Percentiles rank a stretch among this genome's conserved stretches.
These are phyloP conservation scores for Saturnispora halmiae DNA, from an alignment of 805 yeast genomes.

Conservation along the genomic window DNA sequence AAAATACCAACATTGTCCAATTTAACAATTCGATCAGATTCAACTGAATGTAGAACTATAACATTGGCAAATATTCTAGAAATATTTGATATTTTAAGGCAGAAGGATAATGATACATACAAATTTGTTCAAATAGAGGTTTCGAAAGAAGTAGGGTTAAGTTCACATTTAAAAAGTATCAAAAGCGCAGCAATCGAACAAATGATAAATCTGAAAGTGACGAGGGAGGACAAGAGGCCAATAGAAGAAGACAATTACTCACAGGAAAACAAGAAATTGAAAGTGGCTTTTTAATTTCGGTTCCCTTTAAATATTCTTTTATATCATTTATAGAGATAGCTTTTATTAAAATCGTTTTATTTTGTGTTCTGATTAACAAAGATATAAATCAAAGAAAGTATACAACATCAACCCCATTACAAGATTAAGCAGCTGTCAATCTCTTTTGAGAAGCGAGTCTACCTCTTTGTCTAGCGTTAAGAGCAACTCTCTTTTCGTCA, in stretches of 20 bases:
- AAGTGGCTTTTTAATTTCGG: too few species aligned
- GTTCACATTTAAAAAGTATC: neutral
- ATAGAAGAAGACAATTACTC: neutral
- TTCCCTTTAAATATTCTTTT: too few species aligned
- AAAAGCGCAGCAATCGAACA: conserved; percentile 1
- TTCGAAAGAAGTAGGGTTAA: conserved; percentile 10
- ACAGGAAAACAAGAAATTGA: too few species aligned
- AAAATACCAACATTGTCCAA: conserved; percentile 18
- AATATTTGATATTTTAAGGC: conserved; percentile 17
- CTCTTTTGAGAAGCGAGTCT: conserved; percentile 85
- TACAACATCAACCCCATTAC: conserved; percentile 4
- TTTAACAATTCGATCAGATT: conserved; percentile 22
- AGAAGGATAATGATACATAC: conserved; percentile 19
- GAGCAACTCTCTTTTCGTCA: conserved; percentile 46
- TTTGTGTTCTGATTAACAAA: conserved; percentile 3
- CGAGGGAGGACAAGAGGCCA: neutral
- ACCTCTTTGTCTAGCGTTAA: conserved; percentile 87
- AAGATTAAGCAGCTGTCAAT: conserved; percentile 49
- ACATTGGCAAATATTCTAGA: conserved; percentile 19
- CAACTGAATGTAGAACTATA: conserved; percentile 12
- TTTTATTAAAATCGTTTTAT: neutral
- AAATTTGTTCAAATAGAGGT: conserved; percentile 19
- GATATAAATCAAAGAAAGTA: conserved; percentile 13
- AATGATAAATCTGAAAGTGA: neutral
- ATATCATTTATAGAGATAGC: too few species aligned